Evolutionary conservation across 2,329 filamentous ascomycete species (phyloP), one percentile per base, ranked within the genome.

Genomic region (Ascochyta rabiei): DNA sequence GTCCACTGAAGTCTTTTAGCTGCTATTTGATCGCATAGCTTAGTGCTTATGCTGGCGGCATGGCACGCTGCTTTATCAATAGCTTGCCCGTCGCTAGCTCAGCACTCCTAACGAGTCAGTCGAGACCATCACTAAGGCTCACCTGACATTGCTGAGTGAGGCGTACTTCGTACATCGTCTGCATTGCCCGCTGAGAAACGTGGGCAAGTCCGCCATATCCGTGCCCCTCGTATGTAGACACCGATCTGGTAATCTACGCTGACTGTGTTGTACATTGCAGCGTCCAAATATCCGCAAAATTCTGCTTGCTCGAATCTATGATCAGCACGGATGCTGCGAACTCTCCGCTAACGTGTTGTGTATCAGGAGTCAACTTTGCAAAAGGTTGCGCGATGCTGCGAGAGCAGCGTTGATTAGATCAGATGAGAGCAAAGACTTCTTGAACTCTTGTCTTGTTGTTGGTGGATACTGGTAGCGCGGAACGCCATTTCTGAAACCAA

Each of bases 201-300:
- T 28, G 31, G 24, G 39, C 26, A 41, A 37, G 16, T n/a, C 41
- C 26, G 42, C 41, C 39, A 19, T 26, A 31, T 48, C 31, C 33
- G 39, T 5, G 12, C 3, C 6, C 13, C n/a, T 26, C 26, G 24
- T 31, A 30, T 18, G 35, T 42, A 30, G 30, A 21, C 46, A 45
- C 13, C 19, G 34, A 40, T 18, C 3, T 16, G 19, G 18, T 48
- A 45, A 28, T 54, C 45, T 49, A 37, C 35, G 34, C 52, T 54
- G 34, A 49, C 45, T 54, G 52, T 54, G 35, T 40, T 41, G 45
- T 45, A 35, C 46, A 23, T 30, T 49, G 52, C 40, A 48, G 45
- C 23, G 23, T 21, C 1, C 13, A 48, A 41, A 49, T 40, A 16
- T 49, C 46, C 46, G 45, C 21, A 8, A 9, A n/a, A 37, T 48